Evolutionary conservation across 2,329 filamentous ascomycete species (phyloP), one percentile per base, ranked within the genome.

Genomic region (Epichloe bromicola): DNA sequence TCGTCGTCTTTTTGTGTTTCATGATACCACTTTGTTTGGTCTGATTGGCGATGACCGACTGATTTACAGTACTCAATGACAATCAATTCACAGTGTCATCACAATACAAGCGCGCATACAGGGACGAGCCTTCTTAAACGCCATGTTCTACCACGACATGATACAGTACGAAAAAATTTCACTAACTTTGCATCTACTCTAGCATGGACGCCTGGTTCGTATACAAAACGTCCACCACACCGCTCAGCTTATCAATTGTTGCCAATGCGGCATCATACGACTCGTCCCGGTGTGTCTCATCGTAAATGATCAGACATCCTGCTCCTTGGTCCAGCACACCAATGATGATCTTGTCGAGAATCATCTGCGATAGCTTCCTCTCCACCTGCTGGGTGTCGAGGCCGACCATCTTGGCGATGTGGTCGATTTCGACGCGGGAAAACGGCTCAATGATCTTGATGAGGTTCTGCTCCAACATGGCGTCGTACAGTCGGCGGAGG

Each of bases 401-500:
- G 39, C 91, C 90, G 49, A 98, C 93, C 85, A 97, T 95, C 75
- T 93, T 89, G 59, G 93, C 91, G 62, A 98, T 88, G 67, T 98
- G 93, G 61, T 85, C 86, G 61, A 98, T 95, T 72, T 98, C 93
- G 50, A 98, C 93, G 55, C 90, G 82, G 63, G 88, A 95, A 73
- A 97, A 98, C 20, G 93, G 93, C 76, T 98, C 93, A 65, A 98
- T 98, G 56, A 98, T 93, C 76, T 98, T 97, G 79, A 97, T 94
- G 41, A 98, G 79, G 70, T 98, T 98, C 78, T 98, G 93, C 75
- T 98, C 93, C 65, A 98, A 72, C 89, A 98, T 96, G 66, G 90
- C 88, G 70, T 98, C 93, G 73, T 98, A 98, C 48, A 98, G 78
- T 48, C 89, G 85, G 54, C 90, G 88, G 59, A 98, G 83, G 72